Evolutionary conservation across 352 stramenopile species (phyloP), one percentile per base, ranked within the genome.

Genomic region (Pythium grandisporangium): DNA sequence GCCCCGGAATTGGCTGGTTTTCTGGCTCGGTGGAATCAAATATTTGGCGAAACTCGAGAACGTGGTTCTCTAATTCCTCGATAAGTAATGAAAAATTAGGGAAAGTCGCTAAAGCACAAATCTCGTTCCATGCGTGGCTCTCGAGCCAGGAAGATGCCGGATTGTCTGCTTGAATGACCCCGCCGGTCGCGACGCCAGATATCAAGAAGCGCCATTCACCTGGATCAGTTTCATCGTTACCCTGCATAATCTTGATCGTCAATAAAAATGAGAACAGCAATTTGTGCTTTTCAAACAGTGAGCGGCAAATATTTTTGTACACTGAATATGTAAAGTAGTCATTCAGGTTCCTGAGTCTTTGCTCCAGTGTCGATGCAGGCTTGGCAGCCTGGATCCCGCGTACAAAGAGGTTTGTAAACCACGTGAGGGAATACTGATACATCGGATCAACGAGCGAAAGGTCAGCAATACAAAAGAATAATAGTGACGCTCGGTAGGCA

Each of bases 281-380:
- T 51, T 97, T 97, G 65, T 97, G 84, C 50, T 93, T 88, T 41
- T 97, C 90, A 58, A 97, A 97, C 0, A 97, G 67, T 33, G 79
- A 95, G 2, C 88, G 70, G 45, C 90, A 97, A 32, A 97, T 78
- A 49, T 96, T 97, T 45, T 90, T 93, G 66, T 97, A 97, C 17
- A 97, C 68, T 5, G 88, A 96, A 51, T 96, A 96, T 11, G 89
- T 97, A 40, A 96, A 96, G 37, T 71, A 96, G 46, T 96, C 81
- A 54, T 96, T 96, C 14, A 97, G 64, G 51, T 92, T 89, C 19
- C 66, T 66, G 13, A 97, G 58, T 0, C 88, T 63, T 44, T 83
- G 64, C 17, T 86, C 75, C 0, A 97, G 61, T 17, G 63, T 73
- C 19, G 58, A 67, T 19, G 66, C 66, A 43, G 48, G 70, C 57